Evolutionary conservation across 768 basidiomycete genomes (phyloP).

Genomic region (Collybiopsis luxurians): DNA sequence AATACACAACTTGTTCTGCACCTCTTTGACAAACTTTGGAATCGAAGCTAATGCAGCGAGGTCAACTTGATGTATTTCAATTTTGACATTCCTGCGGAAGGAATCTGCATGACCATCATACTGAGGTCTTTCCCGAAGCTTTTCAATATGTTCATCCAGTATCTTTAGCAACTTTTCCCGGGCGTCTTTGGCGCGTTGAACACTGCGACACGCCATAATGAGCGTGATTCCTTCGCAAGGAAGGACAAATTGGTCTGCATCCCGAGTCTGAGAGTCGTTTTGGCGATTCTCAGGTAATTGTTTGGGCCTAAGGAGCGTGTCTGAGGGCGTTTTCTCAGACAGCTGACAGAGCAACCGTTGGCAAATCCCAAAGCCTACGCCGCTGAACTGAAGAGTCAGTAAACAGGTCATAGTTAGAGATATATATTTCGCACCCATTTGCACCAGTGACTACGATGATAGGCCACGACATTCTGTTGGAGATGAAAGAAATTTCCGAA

Average conservation of each 20-base stretch:
- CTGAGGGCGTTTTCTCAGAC: slow-evolving; percentile 38
- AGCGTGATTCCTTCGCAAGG: slow-evolving; percentile 61
- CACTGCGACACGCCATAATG: slow-evolving; percentile 78
- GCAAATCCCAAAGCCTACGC: slow-evolving; percentile 82
- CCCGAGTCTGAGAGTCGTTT: not conserved
- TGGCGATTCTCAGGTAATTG: slow-evolving; percentile 6
- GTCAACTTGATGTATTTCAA: slow-evolving; percentile 66
- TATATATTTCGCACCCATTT: slow-evolving; percentile 50
- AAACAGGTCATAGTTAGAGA: not conserved
- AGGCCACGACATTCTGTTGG: slow-evolving; percentile 33
- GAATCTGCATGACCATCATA: slow-evolving; percentile 52
- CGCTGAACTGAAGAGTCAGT: slow-evolving; percentile 40
- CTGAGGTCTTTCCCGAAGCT: slow-evolving; percentile 26
- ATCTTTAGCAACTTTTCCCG: slow-evolving; percentile 47
- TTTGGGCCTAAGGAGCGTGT: not conserved
- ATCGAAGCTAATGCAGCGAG: slow-evolving; percentile 58
- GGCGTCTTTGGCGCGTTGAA: slow-evolving; percentile 60
- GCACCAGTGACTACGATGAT: slow-evolving; percentile 70
- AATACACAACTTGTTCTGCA: slow-evolving; percentile 54
- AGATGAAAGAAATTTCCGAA: not conserved
- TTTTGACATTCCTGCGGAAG: slow-evolving; percentile 57
- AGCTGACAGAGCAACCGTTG: slow-evolving; percentile 73
- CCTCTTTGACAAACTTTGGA: slow-evolving; percentile 55
- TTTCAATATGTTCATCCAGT: slow-evolving; percentile 53
- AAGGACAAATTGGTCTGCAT: slow-evolving; percentile 14